Evolutionary conservation across 495 filamentous ascomycete species (phyloP).

Genomic region (Xylaria venustula): DNA sequence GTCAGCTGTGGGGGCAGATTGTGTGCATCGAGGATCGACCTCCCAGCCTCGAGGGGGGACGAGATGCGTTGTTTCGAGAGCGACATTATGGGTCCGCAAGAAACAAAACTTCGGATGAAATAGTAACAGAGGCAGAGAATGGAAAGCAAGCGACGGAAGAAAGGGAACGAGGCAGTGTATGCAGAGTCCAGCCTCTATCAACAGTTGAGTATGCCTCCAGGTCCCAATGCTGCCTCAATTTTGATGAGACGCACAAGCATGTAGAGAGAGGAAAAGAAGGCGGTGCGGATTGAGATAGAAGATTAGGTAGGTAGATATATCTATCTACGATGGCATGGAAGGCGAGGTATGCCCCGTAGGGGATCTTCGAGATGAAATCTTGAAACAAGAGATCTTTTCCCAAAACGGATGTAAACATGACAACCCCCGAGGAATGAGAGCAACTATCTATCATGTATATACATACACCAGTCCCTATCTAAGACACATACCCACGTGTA

Average conservation of each 20-base stretch:
- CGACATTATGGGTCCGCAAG: slow-evolving; percentile 23
- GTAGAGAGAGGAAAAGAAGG: neutral
- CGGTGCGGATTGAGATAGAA: neutral
- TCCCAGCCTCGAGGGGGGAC: slow-evolving; percentile 53
- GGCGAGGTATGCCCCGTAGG: neutral
- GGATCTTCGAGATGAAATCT: slow-evolving; percentile 9
- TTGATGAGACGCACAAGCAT: neutral
- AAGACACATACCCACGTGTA: too few species aligned
- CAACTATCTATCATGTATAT: neutral
- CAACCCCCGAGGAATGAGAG: neutral
- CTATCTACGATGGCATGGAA: neutral
- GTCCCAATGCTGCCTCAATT: neutral
- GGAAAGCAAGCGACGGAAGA: neutral
- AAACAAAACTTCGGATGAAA: neutral
- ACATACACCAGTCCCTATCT: neutral
- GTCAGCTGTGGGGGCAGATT: slow-evolving; percentile 44
- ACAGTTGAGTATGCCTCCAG: neutral
- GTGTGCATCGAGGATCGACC: slow-evolving; percentile 46
- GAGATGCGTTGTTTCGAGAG: slow-evolving; percentile 50
- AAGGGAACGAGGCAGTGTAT: slow-evolving; percentile 5
- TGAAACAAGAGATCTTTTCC: slow-evolving; percentile 1
- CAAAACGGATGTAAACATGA: neutral
- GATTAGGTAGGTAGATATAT: slow-evolving; percentile 1
- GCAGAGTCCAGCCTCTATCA: slow-evolving; percentile 3
- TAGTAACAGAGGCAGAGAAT: neutral